Conservation (phyloP, 139 green algal genomes). For the Chlamydomonas asymmetrica region DNA sequence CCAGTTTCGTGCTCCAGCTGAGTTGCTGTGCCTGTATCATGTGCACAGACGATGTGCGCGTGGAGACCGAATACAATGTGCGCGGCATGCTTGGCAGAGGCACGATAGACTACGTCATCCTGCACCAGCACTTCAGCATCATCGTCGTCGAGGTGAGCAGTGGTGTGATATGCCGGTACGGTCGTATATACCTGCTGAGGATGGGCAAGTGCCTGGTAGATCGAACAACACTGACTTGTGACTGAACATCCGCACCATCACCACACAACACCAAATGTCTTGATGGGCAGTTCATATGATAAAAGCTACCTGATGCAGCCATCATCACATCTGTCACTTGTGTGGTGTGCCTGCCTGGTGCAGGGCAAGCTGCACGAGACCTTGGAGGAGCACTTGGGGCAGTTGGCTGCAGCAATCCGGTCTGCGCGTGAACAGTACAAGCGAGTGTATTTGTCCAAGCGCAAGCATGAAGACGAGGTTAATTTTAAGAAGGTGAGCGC, state of each 20-base stretch:
- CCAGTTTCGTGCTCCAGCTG: neutral
- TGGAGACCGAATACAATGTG: constrained; percentile 5
- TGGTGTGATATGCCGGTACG: neutral
- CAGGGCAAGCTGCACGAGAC: constrained; percentile 30
- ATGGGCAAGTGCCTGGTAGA: no score
- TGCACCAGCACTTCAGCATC: constrained; percentile 1
- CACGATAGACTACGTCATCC: constrained; percentile 2
- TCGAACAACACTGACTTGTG: no score
- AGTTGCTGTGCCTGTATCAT: neutral
- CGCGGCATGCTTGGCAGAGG: neutral
- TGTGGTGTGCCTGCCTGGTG: neutral
- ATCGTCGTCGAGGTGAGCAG: constrained; percentile 9
- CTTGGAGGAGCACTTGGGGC: constrained; percentile 24
- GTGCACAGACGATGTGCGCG: neutral
- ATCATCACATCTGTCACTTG: no score
- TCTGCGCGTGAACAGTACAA: constrained; percentile 27
- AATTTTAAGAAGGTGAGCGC: constrained; percentile 12
- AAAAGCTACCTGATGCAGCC: neutral
- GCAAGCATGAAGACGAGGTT: constrained; percentile 23
- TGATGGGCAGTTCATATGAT: constrained; percentile 1
- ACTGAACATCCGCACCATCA: no score
- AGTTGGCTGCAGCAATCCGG: constrained; percentile 27
- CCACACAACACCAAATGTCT: neutral
- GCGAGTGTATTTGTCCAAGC: constrained; percentile 22
- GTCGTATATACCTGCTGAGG: no score